phyloP scores from a whole-genome alignment of 176 grass and related monocot species.

The Paspalum vaginatum region DNA sequence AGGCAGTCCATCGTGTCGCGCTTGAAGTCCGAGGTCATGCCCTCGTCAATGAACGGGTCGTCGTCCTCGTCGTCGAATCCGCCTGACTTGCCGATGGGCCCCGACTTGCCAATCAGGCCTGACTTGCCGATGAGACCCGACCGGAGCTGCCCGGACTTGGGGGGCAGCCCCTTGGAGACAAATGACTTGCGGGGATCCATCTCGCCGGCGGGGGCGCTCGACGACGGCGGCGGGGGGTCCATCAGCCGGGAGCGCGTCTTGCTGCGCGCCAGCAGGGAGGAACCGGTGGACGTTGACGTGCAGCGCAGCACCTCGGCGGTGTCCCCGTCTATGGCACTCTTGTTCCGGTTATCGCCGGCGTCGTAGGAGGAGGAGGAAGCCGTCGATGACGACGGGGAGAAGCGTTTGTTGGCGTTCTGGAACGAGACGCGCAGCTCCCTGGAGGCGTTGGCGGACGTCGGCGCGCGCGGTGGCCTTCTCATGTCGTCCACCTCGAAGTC shows the following conservation, averaged over 20 bases:
- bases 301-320: conserved; percentile 64
- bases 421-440: conserved; percentile 75
- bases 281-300: conserved; percentile 60
- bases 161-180: conserved; percentile 33
- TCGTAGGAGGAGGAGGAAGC: conserved; percentile 56
- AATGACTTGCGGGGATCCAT: conserved; percentile 43
- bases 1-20: conserved; percentile 52
- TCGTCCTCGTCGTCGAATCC: conserved; percentile 75
- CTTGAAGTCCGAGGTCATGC: conserved; percentile 67
- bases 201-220: not conserved
- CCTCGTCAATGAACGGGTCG: conserved; percentile 76
- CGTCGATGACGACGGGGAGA: conserved; percentile 33
- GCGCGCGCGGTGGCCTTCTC: conserved; percentile 36
- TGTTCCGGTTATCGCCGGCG: conserved; percentile 29
- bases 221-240: conserved; percentile 60
- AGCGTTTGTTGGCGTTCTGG: conserved; percentile 41
- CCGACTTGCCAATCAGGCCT: conserved; percentile 48
- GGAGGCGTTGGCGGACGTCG: conserved; percentile 33
- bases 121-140: conserved; percentile 57
- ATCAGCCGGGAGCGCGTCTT: conserved; percentile 79
- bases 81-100: conserved; percentile 47
- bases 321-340: not conserved
- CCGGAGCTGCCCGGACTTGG: conserved; percentile 62
- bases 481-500: conserved; percentile 80
- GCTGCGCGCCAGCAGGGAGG: conserved; percentile 45